phyloP scores from a whole-genome alignment of 345 rosid species.

The Citrus sp. region DNA sequence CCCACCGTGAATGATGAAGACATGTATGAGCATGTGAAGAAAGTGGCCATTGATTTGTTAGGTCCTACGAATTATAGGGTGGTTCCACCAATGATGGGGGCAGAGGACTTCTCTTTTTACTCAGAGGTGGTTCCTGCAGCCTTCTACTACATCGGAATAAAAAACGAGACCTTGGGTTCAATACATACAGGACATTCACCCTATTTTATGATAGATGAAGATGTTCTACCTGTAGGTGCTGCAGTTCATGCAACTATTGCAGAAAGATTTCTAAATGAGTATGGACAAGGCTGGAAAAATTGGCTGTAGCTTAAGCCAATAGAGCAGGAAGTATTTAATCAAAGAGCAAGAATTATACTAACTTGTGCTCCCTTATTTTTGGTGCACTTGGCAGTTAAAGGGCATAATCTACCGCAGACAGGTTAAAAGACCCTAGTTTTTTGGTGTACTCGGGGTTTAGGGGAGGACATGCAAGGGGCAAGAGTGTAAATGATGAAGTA shows the following conservation, averaged over 20 bases:
- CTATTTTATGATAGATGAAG: conserved; percentile 81
- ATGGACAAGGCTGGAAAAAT: conserved; percentile 13
- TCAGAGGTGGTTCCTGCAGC: conserved; percentile 65
- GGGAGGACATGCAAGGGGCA: neutral
- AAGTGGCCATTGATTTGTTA: conserved; percentile 53
- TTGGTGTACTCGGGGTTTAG: conserved; percentile 2
- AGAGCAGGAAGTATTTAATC: neutral
- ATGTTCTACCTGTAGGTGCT: conserved; percentile 75
- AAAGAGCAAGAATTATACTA: neutral
- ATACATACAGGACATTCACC: conserved; percentile 76
- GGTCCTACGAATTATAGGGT: conserved; percentile 53
- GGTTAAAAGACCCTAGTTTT: neutral
- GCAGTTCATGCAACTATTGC: conserved; percentile 78
- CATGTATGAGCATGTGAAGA: conserved; percentile 72
- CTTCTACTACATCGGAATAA: conserved; percentile 75
- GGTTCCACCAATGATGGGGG: conserved; percentile 84
- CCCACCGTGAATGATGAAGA: conserved; percentile 61
- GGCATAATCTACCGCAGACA: neutral
- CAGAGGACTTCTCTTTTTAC: conserved; percentile 89
- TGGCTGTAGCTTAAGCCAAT: neutral
- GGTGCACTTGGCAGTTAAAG: neutral
- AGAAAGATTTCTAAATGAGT: conserved; percentile 69
- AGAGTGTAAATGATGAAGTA: conserved; percentile 1
- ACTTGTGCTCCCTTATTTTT: neutral
- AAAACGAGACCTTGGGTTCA: conserved; percentile 74